phyloP scores from a whole-genome alignment of 2,329 filamentous ascomycete species.

The Neopestalotiopsis sp. region DNA sequence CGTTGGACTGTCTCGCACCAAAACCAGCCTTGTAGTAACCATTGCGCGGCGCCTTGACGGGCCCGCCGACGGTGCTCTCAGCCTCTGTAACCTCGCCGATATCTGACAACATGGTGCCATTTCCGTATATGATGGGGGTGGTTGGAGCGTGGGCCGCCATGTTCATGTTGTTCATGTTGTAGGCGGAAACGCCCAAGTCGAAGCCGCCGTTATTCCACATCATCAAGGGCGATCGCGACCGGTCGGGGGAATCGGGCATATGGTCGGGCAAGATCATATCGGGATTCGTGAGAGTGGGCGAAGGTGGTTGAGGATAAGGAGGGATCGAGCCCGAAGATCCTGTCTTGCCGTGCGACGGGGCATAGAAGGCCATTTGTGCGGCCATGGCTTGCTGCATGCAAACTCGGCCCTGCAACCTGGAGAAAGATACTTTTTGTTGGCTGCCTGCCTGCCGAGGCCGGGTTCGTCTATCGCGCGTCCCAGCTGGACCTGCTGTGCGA shows the following conservation, averaged over 20 bases:
- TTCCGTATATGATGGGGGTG: slow-evolving; percentile 72
- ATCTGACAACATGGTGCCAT: slow-evolving; percentile 72
- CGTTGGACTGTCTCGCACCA: slow-evolving; percentile 48
- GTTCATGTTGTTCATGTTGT: slow-evolving; percentile 38
- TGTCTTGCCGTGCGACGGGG: slow-evolving; percentile 24
- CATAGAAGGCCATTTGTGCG: slow-evolving; percentile 31
- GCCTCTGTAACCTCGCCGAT: slow-evolving; percentile 63
- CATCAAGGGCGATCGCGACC: slow-evolving; percentile 55
- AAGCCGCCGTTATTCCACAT: slow-evolving; percentile 57
- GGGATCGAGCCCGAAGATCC: slow-evolving; percentile 28
- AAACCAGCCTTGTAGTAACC: slow-evolving; percentile 39
- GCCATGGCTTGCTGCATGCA: slow-evolving; percentile 10
- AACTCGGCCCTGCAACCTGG: neutral
- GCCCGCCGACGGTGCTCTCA: slow-evolving; percentile 54
- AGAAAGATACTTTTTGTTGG: neutral
- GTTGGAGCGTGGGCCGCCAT: slow-evolving; percentile 51
- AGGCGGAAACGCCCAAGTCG: slow-evolving; percentile 44
- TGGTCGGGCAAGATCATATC: slow-evolving; percentile 91
- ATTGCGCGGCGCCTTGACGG: slow-evolving; percentile 41
- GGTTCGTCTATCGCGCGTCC: neutral
- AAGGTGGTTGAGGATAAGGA: slow-evolving; percentile 63
- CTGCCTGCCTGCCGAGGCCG: neutral
- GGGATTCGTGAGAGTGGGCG: slow-evolving; percentile 88
- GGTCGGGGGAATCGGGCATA: slow-evolving; percentile 57
- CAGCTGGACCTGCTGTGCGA: neutral